Percentiles rank a stretch among this genome's conserved stretches.
These are phyloP conservation scores for Exophiala aquamarina DNA, from an alignment of 2,329 filamentous ascomycete species.

Conservation along the genomic window DNA sequence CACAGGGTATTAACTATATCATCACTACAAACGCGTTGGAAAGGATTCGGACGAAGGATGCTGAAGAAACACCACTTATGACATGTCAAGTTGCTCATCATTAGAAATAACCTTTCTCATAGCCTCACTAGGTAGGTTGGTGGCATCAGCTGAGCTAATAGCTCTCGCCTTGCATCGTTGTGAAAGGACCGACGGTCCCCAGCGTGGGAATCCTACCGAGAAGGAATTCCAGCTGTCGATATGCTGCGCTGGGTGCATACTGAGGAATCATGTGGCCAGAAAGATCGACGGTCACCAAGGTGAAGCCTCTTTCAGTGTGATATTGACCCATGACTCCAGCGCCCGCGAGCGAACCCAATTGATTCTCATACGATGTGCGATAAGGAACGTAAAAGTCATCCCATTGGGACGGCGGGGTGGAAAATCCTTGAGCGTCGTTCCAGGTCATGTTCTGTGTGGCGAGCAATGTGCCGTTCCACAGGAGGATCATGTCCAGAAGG, in stretches of 20 bases:
- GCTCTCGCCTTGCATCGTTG: slow-evolving; percentile 24
- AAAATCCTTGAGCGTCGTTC: slow-evolving; percentile 70
- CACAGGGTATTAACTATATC: too few relatives aligned
- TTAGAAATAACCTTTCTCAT: too few relatives aligned
- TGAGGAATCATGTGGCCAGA: slow-evolving; percentile 61
- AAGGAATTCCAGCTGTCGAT: slow-evolving; percentile 70
- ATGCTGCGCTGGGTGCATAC: slow-evolving; percentile 45
- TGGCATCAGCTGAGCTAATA: too few relatives aligned
- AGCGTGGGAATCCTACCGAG: slow-evolving; percentile 66
- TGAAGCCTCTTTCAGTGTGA: slow-evolving; percentile 74
- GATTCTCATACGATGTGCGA: slow-evolving; percentile 45
- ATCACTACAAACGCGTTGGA: too few relatives aligned
- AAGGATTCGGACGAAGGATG: too few relatives aligned
- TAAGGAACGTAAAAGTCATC: slow-evolving; percentile 70
- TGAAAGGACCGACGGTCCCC: slow-evolving; percentile 24
- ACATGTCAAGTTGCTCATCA: too few relatives aligned
- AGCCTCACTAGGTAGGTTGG: too few relatives aligned
- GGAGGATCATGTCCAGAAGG: slow-evolving; percentile 66
- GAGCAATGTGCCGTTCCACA: slow-evolving; percentile 68
- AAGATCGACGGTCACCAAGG: slow-evolving; percentile 64
- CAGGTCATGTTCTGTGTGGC: slow-evolving; percentile 81
- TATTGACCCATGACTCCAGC: slow-evolving; percentile 68
- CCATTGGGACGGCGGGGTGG: slow-evolving; percentile 48
- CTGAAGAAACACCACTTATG: too few relatives aligned
- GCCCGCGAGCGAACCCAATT: slow-evolving; percentile 53